Conservation (phyloP, 2,329 filamentous ascomycete genomes). For the Exophiala mesophila region DNA sequence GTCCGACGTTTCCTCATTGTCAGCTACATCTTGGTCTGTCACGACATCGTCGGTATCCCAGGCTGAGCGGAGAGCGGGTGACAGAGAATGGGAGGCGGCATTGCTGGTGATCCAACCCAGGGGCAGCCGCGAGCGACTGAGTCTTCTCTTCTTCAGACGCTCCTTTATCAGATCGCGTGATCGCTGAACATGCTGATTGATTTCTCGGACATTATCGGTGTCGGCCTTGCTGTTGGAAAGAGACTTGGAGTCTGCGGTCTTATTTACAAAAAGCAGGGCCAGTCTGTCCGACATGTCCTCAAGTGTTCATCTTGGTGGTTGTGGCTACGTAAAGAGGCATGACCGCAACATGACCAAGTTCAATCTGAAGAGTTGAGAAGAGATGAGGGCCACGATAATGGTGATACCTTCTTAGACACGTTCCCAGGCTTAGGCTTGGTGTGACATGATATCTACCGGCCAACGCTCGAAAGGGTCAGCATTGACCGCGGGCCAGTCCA, state of each 20-base stretch:
- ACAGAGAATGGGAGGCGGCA: not conserved
- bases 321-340: not conserved
- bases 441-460: too few relatives aligned
- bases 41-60: not conserved
- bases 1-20: not conserved
- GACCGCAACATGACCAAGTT: not conserved
- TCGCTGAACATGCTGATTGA: constrained; percentile 18
- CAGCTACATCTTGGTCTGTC: not conserved
- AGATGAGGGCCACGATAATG: too few relatives aligned
- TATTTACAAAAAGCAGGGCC: constrained; percentile 16
- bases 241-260: constrained; percentile 13
- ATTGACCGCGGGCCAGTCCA: too few relatives aligned
- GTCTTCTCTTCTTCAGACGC: constrained; percentile 6
- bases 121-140: constrained; percentile 10
- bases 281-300: constrained; percentile 12
- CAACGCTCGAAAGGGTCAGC: too few relatives aligned
- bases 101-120: constrained; percentile 12
- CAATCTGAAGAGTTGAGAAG: too few relatives aligned
- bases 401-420: too few relatives aligned
- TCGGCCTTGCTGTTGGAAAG: constrained; percentile 18
- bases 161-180: constrained; percentile 15
- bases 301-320: not conserved
- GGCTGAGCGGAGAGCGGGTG: not conserved
- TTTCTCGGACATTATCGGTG: constrained; percentile 8
- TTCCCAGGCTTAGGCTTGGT: too few relatives aligned